phyloP scores from a whole-genome alignment of 345 rosid genomes.

The Sisymbrium irio region DNA sequence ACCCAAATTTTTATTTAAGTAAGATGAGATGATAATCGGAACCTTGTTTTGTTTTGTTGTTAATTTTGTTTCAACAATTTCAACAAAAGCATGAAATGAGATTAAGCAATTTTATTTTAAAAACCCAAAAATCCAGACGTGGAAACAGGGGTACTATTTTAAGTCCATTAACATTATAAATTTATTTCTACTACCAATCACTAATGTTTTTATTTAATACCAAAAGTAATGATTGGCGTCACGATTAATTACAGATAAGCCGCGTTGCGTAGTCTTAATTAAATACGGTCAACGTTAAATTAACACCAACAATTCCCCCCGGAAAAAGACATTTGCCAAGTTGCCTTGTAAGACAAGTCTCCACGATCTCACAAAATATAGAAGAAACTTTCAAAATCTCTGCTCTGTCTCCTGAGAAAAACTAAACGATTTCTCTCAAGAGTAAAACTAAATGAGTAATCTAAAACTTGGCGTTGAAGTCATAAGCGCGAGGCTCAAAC shows the following conservation, averaged over 20 bases:
- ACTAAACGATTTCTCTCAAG: neutral
- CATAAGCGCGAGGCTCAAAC: conserved; percentile 65
- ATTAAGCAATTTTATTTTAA: too few relatives aligned
- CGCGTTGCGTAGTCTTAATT: conserved; percentile 15
- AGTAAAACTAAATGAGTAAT: conserved; percentile 46
- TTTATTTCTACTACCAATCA: neutral
- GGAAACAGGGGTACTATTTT: neutral
- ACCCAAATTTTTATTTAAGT: too few relatives aligned
- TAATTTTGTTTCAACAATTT: too few relatives aligned
- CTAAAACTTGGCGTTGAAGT: conserved; percentile 89
- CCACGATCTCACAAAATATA: conserved; percentile 22
- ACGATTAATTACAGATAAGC: conserved; percentile 32
- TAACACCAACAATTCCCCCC: neutral
- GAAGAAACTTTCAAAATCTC: conserved; percentile 29
- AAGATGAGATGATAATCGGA: too few relatives aligned
- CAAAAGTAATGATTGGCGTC: conserved; percentile 16
- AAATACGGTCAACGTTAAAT: conserved; percentile 29
- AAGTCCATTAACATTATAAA: neutral
- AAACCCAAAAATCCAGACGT: neutral
- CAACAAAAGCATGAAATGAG: too few relatives aligned
- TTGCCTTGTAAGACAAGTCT: conserved; percentile 33
- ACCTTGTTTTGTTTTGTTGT: too few relatives aligned
- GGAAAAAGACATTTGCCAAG: conserved; percentile 8
- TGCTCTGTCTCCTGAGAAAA: conserved; percentile 2
- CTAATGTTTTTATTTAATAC: conserved; percentile 17